Base-by-base conservation (phyloP, 106 monocot genomes). In the Acorus calamus region DNA sequence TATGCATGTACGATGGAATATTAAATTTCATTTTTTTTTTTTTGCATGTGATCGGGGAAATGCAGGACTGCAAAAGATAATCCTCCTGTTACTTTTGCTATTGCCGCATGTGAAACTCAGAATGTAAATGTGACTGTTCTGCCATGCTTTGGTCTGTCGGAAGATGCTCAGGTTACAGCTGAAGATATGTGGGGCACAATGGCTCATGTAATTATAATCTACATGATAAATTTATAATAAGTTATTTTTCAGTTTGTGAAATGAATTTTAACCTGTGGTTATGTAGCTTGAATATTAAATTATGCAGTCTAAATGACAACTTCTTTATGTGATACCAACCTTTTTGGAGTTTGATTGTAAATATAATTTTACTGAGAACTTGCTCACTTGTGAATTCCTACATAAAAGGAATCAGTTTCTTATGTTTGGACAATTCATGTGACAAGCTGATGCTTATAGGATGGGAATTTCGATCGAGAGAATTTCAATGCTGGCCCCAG, bases 41-140 rank as follows among this genome's bases (percentile, higher is more conserved):
- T 48, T 7, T 59, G 28, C 28, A 59, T 41, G 11, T 11, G 41
- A 46, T 41, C 14, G 28, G 52, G 68, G 65, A 67, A 48, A 54
- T 80, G 66, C 92, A 99, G 98, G 73, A 99, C 92, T 61, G 83
- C 78, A 10, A 92, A 88, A 62, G 92, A 91, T 75, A 88, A 99
- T 56, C 92, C 92, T 53, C 98, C 98, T 61, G 98, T 99, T 49
- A 92, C 92, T 43, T 99, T 88, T 73, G 87, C 98, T 49, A 81
- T 99, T 73, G 98, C 98, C 79, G 98, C 98, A 28, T 99, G 81
- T 59, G 98, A 99, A 81, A 99, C 92, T 72, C 98, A 99, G 66
- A 99, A 99, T 77, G 92, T 92, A 45, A 92, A 75, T 69, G 98
- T 99, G 45, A 92, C 98, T 11, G 92, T 99, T 57, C 80, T 99